A percentile compares a stretch with the other conserved stretches of the same genome.
These are phyloP conservation scores for Chlorella sp. DNA, from an alignment of 139 green algal species.

Conservation along the genomic window DNA sequence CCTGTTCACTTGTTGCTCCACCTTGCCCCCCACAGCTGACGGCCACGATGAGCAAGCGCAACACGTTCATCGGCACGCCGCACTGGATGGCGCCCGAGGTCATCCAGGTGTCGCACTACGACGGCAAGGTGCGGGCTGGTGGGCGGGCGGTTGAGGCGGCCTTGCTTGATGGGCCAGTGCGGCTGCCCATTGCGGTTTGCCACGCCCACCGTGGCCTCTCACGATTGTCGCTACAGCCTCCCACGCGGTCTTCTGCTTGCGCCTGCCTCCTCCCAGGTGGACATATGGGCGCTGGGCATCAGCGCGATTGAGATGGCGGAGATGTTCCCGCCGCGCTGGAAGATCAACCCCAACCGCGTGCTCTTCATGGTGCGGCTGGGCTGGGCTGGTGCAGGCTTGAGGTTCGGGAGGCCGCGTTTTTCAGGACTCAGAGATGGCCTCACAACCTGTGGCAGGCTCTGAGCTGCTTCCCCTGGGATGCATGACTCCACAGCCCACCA, in stretches of 20 bases:
- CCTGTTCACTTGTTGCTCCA: no score
- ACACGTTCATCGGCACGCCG: slow-evolving; percentile 97
- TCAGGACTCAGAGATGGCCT: no score
- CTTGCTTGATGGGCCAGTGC: background rate
- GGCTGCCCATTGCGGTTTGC: background rate
- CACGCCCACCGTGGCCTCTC: background rate
- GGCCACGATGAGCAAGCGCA: slow-evolving; percentile 86
- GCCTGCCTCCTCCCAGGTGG: slow-evolving; percentile 74
- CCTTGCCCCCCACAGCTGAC: slow-evolving; percentile 54
- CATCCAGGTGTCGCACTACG: slow-evolving; percentile 90
- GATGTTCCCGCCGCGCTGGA: slow-evolving; percentile 79
- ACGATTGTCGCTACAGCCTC: background rate
- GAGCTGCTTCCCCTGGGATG: no score
- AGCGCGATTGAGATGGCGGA: slow-evolving; percentile 94
- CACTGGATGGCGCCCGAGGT: slow-evolving; percentile 98
- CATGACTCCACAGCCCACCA: no score
- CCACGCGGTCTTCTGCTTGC: background rate
- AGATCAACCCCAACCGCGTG: slow-evolving; percentile 92
- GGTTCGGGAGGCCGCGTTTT: no score
- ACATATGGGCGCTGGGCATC: slow-evolving; percentile 95
- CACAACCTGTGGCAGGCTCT: no score
- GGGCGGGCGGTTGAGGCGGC: background rate
- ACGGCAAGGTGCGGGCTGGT: slow-evolving; percentile 85
- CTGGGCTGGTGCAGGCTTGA: no score
- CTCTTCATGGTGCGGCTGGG: slow-evolving; percentile 81